Conservation (phyloP, 2,329 filamentous ascomycete species). For the Fusarium sp. region DNA sequence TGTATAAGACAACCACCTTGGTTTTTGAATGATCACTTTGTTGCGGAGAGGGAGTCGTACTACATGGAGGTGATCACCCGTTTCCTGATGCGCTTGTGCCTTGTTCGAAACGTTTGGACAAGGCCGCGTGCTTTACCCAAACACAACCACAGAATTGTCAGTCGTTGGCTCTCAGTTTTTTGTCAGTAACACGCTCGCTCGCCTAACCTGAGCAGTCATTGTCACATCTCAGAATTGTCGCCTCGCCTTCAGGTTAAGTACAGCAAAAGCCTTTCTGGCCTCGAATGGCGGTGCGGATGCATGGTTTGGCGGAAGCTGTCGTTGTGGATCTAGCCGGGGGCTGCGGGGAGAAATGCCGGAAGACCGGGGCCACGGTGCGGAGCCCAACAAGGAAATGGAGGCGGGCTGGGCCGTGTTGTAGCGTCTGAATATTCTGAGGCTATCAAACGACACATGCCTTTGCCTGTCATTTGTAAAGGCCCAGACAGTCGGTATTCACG, state of each 20-base stretch:
- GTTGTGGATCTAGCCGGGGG: slow-evolving; percentile 25
- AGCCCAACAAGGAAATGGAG: slow-evolving; percentile 17
- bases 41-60: neutral
- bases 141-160: neutral
- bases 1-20: slow-evolving; percentile 12
- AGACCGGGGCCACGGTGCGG: slow-evolving; percentile 17
- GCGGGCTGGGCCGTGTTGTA: slow-evolving; percentile 29
- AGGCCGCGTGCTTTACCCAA: neutral
- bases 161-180: slow-evolving; percentile 19
- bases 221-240: slow-evolving; percentile 24
- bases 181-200: neutral
- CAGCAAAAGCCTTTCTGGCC: slow-evolving; percentile 14
- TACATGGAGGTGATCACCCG: slow-evolving; percentile 12
- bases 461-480: slow-evolving; percentile 1
- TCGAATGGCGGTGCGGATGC: slow-evolving; percentile 25
- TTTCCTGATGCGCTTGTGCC: slow-evolving; percentile 1
- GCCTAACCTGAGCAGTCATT: slow-evolving; percentile 17
- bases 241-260: slow-evolving; percentile 20
- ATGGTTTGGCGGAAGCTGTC: slow-evolving; percentile 14
- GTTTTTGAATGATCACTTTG: slow-evolving; percentile 1
- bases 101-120: slow-evolving; percentile 6
- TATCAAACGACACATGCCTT: slow-evolving; percentile 4
- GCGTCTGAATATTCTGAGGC: slow-evolving; percentile 24
- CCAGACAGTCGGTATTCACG: slow-evolving; percentile 20
- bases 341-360: slow-evolving; percentile 15